Evolutionary conservation across 2,329 filamentous ascomycete genomes (phyloP).

Genomic region (Fusarium sp.): DNA sequence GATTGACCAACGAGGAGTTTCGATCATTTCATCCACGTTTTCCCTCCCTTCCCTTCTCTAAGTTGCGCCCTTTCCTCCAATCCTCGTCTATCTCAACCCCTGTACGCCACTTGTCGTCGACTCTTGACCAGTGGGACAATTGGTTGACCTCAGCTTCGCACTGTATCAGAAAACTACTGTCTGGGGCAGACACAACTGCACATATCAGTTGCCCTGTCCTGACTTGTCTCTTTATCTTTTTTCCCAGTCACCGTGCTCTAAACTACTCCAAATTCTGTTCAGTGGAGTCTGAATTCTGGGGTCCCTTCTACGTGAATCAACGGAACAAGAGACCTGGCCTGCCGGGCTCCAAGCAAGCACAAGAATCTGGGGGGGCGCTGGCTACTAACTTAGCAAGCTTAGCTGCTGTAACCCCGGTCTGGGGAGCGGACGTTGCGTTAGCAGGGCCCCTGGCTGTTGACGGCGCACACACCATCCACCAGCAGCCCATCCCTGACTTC

Average conservation of each 20-base stretch:
- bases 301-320: constrained; percentile 27
- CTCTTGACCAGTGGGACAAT: constrained; percentile 27
- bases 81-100: constrained; percentile 32
- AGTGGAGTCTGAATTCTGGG: constrained; percentile 36
- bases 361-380: constrained; percentile 30
- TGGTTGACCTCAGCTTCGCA: constrained; percentile 4
- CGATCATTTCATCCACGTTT: constrained; percentile 43
- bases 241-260: constrained; percentile 40
- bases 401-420: constrained; percentile 30
- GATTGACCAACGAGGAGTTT: constrained; percentile 31
- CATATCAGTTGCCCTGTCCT: constrained; percentile 2
- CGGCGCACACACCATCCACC: constrained; percentile 48
- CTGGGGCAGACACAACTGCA: not conserved
- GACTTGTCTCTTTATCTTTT: not conserved
- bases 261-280: constrained; percentile 44
- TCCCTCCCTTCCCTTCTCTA: constrained; percentile 40
- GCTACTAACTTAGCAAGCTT: not conserved
- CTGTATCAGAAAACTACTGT: constrained; percentile 2
- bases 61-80: constrained; percentile 7
- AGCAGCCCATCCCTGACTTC: constrained; percentile 48
- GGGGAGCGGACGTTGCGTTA: constrained; percentile 44
- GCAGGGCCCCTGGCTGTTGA: constrained; percentile 43
- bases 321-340: not conserved
- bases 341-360: not conserved
- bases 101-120: constrained; percentile 38